These are phyloP conservation scores for Hericium coralloides DNA, from an alignment of 768 basidiomycete genomes.

Conservation along the genomic window DNA sequence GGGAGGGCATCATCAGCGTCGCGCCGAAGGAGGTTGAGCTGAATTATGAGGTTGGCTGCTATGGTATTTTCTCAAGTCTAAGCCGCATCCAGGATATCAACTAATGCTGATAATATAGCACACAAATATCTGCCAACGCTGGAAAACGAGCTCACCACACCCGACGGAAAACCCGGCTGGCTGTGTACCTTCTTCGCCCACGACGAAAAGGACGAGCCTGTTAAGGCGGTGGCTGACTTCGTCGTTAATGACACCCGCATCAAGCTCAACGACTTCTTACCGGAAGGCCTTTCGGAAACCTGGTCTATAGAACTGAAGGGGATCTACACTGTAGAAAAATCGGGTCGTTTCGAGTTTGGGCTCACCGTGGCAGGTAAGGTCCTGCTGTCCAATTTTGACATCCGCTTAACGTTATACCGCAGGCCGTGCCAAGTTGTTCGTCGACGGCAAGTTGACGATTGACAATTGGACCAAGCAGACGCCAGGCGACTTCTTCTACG, in stretches of 20 bases:
- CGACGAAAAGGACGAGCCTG: slow-evolving; percentile 37
- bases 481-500: slow-evolving; percentile 63
- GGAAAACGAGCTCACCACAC: slow-evolving; percentile 47
- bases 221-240: slow-evolving; percentile 36
- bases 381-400: neutral
- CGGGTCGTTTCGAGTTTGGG: slow-evolving; percentile 48
- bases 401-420: slow-evolving; percentile 9
- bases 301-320: slow-evolving; percentile 55
- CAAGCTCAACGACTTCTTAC: slow-evolving; percentile 60
- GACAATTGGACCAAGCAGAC: slow-evolving; percentile 68
- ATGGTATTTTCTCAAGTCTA: slow-evolving; percentile 30
- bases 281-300: slow-evolving; percentile 38
- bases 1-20: slow-evolving; percentile 44
- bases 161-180: slow-evolving; percentile 51
- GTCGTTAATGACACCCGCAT: slow-evolving; percentile 51
- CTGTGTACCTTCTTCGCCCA: slow-evolving; percentile 54
- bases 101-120: slow-evolving; percentile 25
- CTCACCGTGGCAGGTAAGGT: slow-evolving; percentile 47
- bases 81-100: neutral
- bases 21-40: slow-evolving; percentile 43
- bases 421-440: slow-evolving; percentile 54
- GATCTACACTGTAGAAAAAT: slow-evolving; percentile 38
- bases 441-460: slow-evolving; percentile 48
- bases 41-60: slow-evolving; percentile 54
- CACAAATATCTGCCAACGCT: slow-evolving; percentile 64